Evolutionary conservation across 1,284 basidiomycete species (phyloP), one percentile per base, ranked within the genome.

Genomic region (Pterulicium gracile): DNA sequence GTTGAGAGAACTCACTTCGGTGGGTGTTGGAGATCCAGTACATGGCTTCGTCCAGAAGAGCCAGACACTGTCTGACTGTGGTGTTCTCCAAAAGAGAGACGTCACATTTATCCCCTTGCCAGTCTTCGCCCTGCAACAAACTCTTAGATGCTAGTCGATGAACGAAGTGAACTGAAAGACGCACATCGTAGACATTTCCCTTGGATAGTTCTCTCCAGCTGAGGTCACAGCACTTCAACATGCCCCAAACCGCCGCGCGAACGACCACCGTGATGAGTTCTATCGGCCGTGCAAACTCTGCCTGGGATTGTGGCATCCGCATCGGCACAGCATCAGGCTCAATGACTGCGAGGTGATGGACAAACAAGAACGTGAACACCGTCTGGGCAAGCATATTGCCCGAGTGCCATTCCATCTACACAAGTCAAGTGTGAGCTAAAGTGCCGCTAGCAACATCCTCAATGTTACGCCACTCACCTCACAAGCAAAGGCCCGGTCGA

Each of bases 381-480:
- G 90, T 90, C 59, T 94, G 91, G 0, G 86, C 77, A 14, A 97
- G 75, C 3, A 84, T 80, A 52, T 83, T 83, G 27, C 93, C 92
- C 3, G 73, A 65, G 58, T 93, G 89, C 83, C 89, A 96, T 55
- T 85, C 79, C 66, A 88, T 83, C 90, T 95, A 56, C 21, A 50
- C 45, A 35, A 44, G 47, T 44, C 7, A 46, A 15, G 50, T 46
- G 24, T n/a, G n/a, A n/a, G 46, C 47, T 46, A 47, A 45, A 46
- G 20, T 50, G 15, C 7, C 19, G 36, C 15, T 4, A 49, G 47
- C 23, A 47, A 44, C 46, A 45, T 50, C 47, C 19, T 32, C 44
- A 22, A 24, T 18, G 15, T 27, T 46, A 24, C 50, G 49, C 49
- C 52, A 63, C 63, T 63, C 59, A 92, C 91, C 74, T 97, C 92